Evolutionary conservation across 2,329 filamentous ascomycete genomes (phyloP), one percentile per base, ranked within the genome.

Genomic region (Alternaria triticina): DNA sequence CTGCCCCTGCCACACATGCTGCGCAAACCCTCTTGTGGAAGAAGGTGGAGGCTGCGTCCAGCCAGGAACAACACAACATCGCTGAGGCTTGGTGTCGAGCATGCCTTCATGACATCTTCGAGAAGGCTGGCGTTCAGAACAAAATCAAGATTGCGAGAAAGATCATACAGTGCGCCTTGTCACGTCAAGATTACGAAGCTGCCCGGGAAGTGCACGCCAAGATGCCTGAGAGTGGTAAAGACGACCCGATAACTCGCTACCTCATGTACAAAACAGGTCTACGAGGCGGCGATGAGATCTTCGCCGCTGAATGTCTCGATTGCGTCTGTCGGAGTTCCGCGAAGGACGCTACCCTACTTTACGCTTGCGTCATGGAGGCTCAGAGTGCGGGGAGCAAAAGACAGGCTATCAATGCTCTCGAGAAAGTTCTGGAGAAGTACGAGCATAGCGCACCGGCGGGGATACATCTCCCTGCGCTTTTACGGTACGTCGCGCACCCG

Each of bases 21-120:
- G 86, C 87, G 7, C 90, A 92, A 69, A 91, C 88, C 33, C 78
- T 97, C 4, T 81, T 97, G 4, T 97, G 94, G 93, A 96, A 93
- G 79, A 87, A 85, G 25, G 83, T 92, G n/a, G 91, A 94, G 56
- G 79, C 83, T 1, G 82, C 83, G 13, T 88, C 87, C 65, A 80
- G 80, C 1, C 83, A 86, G 30, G 82, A 84, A 2, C 80, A 88
- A 15, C 86, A 86, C 58, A 81, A 84, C 3, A 68, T 83, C 13
- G 86, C 90, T 1, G 86, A 90, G 65, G 79, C 82, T 54, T 97
- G 93, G 93, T 96, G 92, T 70, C 83, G 79, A 8, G 75, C 93
- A 17, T 89, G 91, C 1, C 82, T 91, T 12, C 90, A 94, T 72
- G 76, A 82, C 1, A 72, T 92, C 0, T 94, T 97, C 67, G 80